Evolutionary conservation across 441 rosid genomes (phyloP).

Genomic region (Bocquillonia castaneifolia): DNA sequence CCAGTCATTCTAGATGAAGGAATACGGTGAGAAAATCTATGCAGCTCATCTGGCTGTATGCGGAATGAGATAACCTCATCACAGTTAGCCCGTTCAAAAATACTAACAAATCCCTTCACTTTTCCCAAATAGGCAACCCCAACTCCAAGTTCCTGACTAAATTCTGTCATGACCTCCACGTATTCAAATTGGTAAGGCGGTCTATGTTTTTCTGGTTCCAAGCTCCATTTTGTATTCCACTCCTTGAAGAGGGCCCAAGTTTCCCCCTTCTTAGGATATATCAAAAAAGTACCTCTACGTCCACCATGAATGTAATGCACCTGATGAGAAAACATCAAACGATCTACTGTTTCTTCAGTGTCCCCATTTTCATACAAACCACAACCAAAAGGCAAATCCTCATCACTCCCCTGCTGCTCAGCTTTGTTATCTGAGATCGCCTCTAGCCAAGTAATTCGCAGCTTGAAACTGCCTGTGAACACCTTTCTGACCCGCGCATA

Average conservation of each 20-base stretch:
- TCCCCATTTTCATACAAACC: conserved; percentile 54
- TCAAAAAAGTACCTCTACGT: conserved; percentile 22
- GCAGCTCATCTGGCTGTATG: conserved; percentile 38
- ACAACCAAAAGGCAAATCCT: conserved; percentile 43
- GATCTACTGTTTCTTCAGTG: conserved; percentile 31
- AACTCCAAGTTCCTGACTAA: conserved; percentile 32
- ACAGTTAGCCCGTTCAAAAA: conserved; percentile 34
- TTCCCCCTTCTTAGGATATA: conserved; percentile 72
- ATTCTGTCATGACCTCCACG: conserved; percentile 65
- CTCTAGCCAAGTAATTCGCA: conserved; percentile 58
- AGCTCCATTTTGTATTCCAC: conserved; percentile 54
- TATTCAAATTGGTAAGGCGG: conserved; percentile 57
- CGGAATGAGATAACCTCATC: conserved; percentile 24
- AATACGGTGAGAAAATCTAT: conserved; percentile 57
- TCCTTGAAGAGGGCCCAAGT: conserved; percentile 74
- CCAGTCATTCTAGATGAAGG: conserved; percentile 54
- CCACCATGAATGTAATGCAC: conserved; percentile 27
- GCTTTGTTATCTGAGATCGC: conserved; percentile 36
- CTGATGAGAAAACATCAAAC: conserved; percentile 58
- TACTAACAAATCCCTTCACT: conserved; percentile 62
- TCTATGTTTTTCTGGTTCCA: conserved; percentile 31
- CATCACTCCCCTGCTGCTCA: conserved; percentile 39
- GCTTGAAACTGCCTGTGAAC: conserved; percentile 36
- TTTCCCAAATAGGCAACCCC: conserved; percentile 60
- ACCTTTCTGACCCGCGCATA: conserved; percentile 52